Conservation (phyloP, 2,329 filamentous ascomycete genomes). For the Sporothrix pseudoabietina region DNA sequence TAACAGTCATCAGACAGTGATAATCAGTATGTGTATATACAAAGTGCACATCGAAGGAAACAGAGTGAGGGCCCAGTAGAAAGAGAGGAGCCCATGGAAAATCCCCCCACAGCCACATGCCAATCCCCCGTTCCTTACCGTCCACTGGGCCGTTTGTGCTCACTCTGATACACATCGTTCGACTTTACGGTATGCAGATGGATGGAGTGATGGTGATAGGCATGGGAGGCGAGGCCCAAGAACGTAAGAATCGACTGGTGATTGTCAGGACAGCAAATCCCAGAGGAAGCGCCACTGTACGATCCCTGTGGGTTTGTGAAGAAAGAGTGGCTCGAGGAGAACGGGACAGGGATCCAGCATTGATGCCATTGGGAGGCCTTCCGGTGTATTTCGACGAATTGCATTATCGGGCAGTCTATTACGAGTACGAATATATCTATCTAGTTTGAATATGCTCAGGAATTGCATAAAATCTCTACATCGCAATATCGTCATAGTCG, state of each 20-base stretch:
- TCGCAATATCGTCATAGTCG: conserved; percentile 9
- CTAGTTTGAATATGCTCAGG: not conserved
- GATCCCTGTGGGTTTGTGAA: not conserved
- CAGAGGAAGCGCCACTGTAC: conserved; percentile 2
- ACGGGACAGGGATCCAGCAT: not conserved
- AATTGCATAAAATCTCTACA: not conserved
- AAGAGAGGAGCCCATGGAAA: not conserved
- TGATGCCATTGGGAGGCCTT: not conserved
- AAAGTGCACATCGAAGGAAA: not conserved
- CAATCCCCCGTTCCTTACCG: conserved; percentile 12
- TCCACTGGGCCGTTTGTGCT: not conserved
- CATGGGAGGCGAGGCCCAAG: conserved; percentile 2
- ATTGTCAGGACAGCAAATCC: conserved; percentile 19
- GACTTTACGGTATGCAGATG: conserved; percentile 1
- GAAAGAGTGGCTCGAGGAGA: not conserved
- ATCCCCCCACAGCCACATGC: conserved; percentile 10
- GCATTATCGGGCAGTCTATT: not conserved
- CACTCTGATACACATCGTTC: conserved; percentile 24
- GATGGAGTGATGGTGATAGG: conserved; percentile 5
- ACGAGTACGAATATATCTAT: too few relatives aligned
- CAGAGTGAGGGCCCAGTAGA: not conserved
- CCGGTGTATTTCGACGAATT: conserved; percentile 3
- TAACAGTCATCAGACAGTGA: not conserved
- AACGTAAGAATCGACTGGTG: not conserved
- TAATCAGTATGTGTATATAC: too few relatives aligned